These are phyloP conservation scores for Torulaspora delbrueckii DNA, from an alignment of 805 yeast species.

Conservation along the genomic window DNA sequence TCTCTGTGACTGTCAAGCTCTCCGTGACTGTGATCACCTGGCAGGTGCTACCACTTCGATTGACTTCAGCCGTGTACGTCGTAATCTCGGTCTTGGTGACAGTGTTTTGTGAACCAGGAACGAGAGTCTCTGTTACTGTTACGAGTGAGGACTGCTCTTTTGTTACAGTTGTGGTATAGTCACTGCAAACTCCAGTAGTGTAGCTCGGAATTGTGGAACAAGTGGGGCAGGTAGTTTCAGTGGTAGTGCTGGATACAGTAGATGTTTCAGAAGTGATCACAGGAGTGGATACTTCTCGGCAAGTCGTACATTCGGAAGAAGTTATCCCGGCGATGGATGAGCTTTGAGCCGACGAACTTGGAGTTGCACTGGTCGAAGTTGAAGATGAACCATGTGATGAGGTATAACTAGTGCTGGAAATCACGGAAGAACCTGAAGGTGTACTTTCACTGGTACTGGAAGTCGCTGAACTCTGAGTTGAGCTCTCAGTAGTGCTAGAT, in stretches of 20 bases:
- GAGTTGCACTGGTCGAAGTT: background rate
- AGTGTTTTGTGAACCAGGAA: background rate
- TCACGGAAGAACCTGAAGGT: background rate
- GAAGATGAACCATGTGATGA: background rate
- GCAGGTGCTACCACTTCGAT: background rate
- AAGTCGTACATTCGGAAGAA: background rate
- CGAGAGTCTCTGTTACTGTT: background rate
- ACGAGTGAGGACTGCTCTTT: background rate
- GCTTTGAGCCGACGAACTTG: background rate
- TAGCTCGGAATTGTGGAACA: background rate
- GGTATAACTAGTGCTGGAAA: background rate
- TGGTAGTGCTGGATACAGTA: background rate
- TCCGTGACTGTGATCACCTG: background rate
- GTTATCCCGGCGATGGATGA: slow-evolving; percentile 1
- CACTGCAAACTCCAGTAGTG: background rate
- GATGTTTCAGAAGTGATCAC: background rate
- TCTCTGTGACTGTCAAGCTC: slow-evolving; percentile 5
- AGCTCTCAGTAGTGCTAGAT: background rate
- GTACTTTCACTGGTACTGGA: background rate
- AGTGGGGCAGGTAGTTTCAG: slow-evolving; percentile 1
- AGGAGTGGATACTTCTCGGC: background rate
- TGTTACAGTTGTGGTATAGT: background rate
- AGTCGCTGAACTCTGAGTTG: background rate
- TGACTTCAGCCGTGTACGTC: background rate
- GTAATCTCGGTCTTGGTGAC: background rate